Evolutionary conservation across 129 eudicot genomes (phyloP), one percentile per base, ranked within the genome.

Genomic region (Ambrosia trifida): DNA sequence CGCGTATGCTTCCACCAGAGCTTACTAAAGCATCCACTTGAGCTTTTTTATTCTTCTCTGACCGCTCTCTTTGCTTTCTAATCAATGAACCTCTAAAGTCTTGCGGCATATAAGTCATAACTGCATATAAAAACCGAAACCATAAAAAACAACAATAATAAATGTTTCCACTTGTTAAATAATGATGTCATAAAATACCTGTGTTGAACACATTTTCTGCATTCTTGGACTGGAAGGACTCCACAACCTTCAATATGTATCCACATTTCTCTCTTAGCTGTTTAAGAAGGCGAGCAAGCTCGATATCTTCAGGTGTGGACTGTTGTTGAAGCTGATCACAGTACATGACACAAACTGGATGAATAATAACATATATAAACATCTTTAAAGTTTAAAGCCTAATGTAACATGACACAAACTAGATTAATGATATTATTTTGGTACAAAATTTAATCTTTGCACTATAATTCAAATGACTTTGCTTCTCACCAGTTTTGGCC

Each of bases 61-160:
- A 91, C 7, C 97, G 87, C 83, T 91, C 96, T 78, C 86, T 86
- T 70, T 91, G 97, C 58, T 88, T 86, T 76, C 96, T 85, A 33
- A 91, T 91, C 59, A 91, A 73, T 3, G 91, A 58, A 30, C 96
- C 97, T 72, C 97, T 88, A 59, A 91, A 91, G 66, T 91, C 97
- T 86, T 86, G 96, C 68, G 97, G 97, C 97, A 91, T 86, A 76
- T 91, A 91, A 20, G 88, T 91, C 97, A 91, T 91, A 72, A 91
- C 97, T 91, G 82, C 80, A 81, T 17, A 59, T 67, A 66, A 0
- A 35, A 14, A 45, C 52, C 65, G 36, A 64, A 38, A 63, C 4
- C 28, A 36, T 52, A 82, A 33, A 58, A 74, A 6, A 38, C 57
- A 31, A 1, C 3, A 28, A 2, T 17, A 31, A 44, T 67, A 49